A percentile compares a stretch with the other conserved stretches of the same genome.
Evolutionary conservation across 2,329 filamentous ascomycete species (phyloP).

Genomic region (Chaetomiaceae sp.): DNA sequence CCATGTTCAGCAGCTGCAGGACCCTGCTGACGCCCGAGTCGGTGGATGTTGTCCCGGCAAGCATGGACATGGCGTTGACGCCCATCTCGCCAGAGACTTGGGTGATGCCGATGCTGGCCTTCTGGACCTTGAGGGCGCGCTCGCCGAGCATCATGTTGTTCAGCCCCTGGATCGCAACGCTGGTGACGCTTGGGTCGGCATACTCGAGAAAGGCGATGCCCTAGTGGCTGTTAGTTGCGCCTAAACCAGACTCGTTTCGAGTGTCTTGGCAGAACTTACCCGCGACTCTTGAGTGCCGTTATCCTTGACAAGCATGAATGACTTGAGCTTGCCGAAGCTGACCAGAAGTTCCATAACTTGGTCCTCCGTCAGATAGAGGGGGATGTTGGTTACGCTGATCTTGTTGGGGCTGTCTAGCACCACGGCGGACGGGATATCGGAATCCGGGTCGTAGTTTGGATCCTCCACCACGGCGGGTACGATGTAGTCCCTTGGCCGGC

Average conservation of each 20-base stretch:
- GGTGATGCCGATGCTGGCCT: constrained; percentile 90
- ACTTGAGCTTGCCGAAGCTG: constrained; percentile 88
- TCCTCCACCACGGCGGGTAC: constrained; percentile 76
- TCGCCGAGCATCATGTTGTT: constrained; percentile 93
- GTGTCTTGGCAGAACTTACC: constrained; percentile 47
- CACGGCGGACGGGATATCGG: constrained; percentile 67
- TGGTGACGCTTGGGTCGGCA: constrained; percentile 68
- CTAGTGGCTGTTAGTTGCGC: constrained; percentile 43
- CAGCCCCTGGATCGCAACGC: constrained; percentile 82
- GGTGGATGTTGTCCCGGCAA: constrained; percentile 79
- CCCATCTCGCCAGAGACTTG: constrained; percentile 92
- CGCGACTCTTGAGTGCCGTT: constrained; percentile 77
- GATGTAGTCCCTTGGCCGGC: constrained; percentile 94
- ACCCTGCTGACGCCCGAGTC: constrained; percentile 79
- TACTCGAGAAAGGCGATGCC: constrained; percentile 98
- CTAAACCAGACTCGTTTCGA: not conserved
- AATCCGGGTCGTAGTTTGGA: constrained; percentile 59
- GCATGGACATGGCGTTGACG: constrained; percentile 95
- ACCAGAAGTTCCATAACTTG: constrained; percentile 86
- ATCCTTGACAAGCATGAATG: constrained; percentile 87
- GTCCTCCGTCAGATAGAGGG: constrained; percentile 80
- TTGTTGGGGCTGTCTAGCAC: constrained; percentile 95
- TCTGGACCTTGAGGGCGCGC: constrained; percentile 74
- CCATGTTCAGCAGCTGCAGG: constrained; percentile 95
- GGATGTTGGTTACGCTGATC: constrained; percentile 87